Percentiles rank a stretch among this genome's conserved stretches.
phyloP scores from a whole-genome alignment of 2,329 filamentous ascomycete species.

The Metarhizium humberi region DNA sequence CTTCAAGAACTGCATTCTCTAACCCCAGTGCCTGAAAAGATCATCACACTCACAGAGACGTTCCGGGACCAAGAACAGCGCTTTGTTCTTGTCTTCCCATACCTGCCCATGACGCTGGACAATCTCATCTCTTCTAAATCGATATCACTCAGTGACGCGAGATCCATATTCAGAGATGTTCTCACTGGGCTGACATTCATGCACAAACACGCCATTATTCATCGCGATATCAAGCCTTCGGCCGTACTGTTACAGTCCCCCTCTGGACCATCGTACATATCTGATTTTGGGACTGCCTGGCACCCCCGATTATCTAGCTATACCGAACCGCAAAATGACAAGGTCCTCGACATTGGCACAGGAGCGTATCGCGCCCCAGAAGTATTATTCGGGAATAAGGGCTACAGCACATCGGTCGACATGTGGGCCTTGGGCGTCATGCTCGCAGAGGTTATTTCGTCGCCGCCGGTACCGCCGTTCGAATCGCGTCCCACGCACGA shows the following conservation, averaged over 20 bases:
- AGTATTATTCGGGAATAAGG: constrained; percentile 71
- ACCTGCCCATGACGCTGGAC: constrained; percentile 61
- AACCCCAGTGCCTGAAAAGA: constrained; percentile 18
- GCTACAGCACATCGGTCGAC: constrained; percentile 66
- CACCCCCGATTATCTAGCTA: constrained; percentile 46
- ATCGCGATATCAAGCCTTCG: constrained; percentile 89
- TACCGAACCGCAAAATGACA: constrained; percentile 58
- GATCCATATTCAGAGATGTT: constrained; percentile 51
- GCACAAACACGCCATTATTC: constrained; percentile 70
- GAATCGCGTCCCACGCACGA: constrained; percentile 64
- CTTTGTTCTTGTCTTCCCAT: constrained; percentile 79
- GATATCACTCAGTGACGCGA: constrained; percentile 22
- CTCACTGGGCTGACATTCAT: constrained; percentile 63
- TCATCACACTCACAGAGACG: constrained; percentile 61
- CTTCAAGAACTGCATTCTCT: constrained; percentile 46
- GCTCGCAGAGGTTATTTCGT: constrained; percentile 62
- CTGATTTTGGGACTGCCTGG: constrained; percentile 93
- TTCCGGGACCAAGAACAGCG: constrained; percentile 63
- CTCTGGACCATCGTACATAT: constrained; percentile 64
- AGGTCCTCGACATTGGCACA: constrained; percentile 90
- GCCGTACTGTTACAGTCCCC: constrained; percentile 67
- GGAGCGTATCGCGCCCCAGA: constrained; percentile 88
- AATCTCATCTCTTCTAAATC: constrained; percentile 9
- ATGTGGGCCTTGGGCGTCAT: constrained; percentile 86
- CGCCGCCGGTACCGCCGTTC: constrained; percentile 57